A percentile compares a stretch with the other conserved stretches of the same genome.
Conservation (phyloP, 345 rosid species). For the Hypericum perforatum region DNA sequence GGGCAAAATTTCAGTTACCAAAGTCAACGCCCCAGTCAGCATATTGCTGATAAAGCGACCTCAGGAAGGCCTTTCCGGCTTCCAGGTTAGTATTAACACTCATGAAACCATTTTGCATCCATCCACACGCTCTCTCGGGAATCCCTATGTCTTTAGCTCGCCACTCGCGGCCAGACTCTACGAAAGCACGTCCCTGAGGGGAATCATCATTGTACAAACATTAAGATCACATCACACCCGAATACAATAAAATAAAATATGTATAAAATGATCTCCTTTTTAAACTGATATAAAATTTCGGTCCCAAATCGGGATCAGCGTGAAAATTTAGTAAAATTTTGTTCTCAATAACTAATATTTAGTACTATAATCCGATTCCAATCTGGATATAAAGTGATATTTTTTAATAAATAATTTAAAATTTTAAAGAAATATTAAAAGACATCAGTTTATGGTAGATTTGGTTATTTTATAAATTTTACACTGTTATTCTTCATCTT, state of each 20-base stretch:
- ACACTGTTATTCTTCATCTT: too few species aligned
- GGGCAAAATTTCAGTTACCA: constrained; percentile 31
- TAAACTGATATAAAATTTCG: not conserved
- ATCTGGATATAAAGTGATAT: too few species aligned
- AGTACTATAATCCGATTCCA: too few species aligned
- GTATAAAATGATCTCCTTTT: constrained; percentile 1
- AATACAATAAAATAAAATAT: not conserved
- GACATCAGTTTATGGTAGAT: too few species aligned
- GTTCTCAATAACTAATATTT: too few species aligned
- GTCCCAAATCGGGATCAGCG: too few species aligned
- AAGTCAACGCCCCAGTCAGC: constrained; percentile 96
- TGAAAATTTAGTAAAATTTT: too few species aligned
- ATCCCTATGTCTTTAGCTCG: constrained; percentile 68
- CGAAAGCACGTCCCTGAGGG: constrained; percentile 53
- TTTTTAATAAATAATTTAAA: too few species aligned
- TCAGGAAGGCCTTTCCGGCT: constrained; percentile 83
- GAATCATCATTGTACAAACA: constrained; percentile 6
- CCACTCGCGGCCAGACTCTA: constrained; percentile 54
- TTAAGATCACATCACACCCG: not conserved
- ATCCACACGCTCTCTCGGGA: constrained; percentile 75
- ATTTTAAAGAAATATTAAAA: too few species aligned
- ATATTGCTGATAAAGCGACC: constrained; percentile 72
- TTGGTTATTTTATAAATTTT: too few species aligned
- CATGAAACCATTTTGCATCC: constrained; percentile 94
- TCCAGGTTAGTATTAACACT: constrained; percentile 59